Evolutionary conservation across 2,329 filamentous ascomycete species (phyloP).

Genomic region (Ramularia collo-cygni): DNA sequence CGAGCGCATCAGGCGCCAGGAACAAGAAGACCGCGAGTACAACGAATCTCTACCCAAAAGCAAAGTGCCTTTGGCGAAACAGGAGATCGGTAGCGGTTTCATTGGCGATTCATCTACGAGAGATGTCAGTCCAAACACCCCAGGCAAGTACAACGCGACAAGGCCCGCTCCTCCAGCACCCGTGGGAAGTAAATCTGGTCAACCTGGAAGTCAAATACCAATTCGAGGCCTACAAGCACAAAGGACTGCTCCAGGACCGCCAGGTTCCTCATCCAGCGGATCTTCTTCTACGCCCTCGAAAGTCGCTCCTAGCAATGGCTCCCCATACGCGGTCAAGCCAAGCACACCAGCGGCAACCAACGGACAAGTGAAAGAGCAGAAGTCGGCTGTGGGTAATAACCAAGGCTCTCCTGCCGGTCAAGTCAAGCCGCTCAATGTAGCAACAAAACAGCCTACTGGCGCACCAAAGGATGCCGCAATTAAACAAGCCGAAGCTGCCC

Average conservation of each 20-base stretch:
- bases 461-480: constrained; percentile 58
- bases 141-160: constrained; percentile 73
- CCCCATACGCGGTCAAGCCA: constrained; percentile 24
- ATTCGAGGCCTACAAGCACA: constrained; percentile 58
- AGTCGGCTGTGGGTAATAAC: constrained; percentile 26
- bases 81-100: constrained; percentile 73
- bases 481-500: constrained; percentile 81
- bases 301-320: constrained; percentile 20
- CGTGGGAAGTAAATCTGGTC: constrained; percentile 22
- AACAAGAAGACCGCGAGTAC: constrained; percentile 66
- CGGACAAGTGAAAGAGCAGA: constrained; percentile 19
- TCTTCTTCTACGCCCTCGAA: constrained; percentile 19
- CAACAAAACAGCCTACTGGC: constrained; percentile 41
- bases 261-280: constrained; percentile 24
- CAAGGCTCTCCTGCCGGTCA: constrained; percentile 17
- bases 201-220: constrained; percentile 21
- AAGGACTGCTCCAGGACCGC: constrained; percentile 40
- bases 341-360: constrained; percentile 11
- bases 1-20: constrained; percentile 50
- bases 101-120: constrained; percentile 38
- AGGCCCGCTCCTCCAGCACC: constrained; percentile 61
- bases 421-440: constrained; percentile 49
- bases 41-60: constrained; percentile 82
- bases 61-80: constrained; percentile 73
- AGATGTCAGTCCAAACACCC: constrained; percentile 39